A percentile compares a stretch with the other conserved stretches of the same genome.
Conservation (phyloP, 2,329 filamentous ascomycete genomes). For the Trichoderma arundinaceum region DNA sequence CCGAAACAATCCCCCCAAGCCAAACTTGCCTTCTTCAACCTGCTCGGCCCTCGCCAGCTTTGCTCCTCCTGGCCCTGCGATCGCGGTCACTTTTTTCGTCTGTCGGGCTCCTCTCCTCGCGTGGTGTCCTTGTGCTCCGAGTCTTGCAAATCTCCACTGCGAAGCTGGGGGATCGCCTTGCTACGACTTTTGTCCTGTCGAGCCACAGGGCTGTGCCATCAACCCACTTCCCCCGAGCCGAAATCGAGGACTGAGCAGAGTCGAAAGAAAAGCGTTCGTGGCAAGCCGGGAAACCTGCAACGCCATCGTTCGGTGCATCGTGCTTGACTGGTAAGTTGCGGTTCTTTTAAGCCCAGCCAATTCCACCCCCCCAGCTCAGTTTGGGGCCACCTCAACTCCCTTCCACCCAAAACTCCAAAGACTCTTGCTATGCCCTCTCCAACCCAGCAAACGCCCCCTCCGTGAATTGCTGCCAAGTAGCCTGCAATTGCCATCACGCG, state of each 20-base stretch:
- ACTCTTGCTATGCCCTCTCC: not conserved
- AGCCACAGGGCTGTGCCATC: constrained; percentile 13
- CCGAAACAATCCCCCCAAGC: constrained; percentile 11
- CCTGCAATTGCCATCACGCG: constrained; percentile 16
- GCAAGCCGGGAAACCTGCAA: not conserved
- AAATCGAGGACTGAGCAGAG: constrained; percentile 1
- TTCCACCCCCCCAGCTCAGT: not conserved
- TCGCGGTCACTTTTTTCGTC: constrained; percentile 16
- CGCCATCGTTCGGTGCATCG: not conserved
- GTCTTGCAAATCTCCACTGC: constrained; percentile 24
- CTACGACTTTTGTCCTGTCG: not conserved
- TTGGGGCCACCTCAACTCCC: constrained; percentile 1
- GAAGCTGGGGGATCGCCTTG: constrained; percentile 11
- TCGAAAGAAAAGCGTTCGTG: not conserved
- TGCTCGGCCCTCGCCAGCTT: constrained; percentile 11
- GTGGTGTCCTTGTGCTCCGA: constrained; percentile 27
- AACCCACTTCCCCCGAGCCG: constrained; percentile 7
- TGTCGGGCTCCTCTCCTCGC: constrained; percentile 9
- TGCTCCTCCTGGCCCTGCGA: constrained; percentile 25
- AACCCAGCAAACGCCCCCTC: not conserved
- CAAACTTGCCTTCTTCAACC: constrained; percentile 26
- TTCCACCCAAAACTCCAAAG: not conserved
- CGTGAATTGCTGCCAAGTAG: not conserved
- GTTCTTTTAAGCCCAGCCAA: not conserved
- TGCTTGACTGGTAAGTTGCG: constrained; percentile 1